Conservation (phyloP, 257 asterid genomes). For the Voacanga thouarsii region DNA sequence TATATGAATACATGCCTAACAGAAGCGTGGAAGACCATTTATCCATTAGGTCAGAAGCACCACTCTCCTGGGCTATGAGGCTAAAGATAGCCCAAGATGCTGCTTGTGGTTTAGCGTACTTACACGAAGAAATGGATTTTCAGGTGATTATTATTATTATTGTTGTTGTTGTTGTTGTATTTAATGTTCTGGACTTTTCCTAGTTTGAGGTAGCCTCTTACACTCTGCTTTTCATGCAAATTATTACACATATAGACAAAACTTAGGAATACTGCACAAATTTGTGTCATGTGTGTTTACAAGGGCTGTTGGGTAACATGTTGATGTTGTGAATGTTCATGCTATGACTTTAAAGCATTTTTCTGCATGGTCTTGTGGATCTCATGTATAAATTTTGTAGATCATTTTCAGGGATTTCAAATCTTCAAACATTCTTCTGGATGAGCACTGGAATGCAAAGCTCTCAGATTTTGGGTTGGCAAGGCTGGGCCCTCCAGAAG, state of each 20-base stretch:
- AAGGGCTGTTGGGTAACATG: not conserved
- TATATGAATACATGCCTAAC: slow-evolving; percentile 88
- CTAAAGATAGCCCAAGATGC: slow-evolving; percentile 86
- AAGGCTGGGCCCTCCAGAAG: slow-evolving; percentile 51
- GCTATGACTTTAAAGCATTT: slow-evolving; percentile 1
- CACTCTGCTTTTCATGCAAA: not conserved
- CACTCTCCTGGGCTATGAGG: slow-evolving; percentile 90
- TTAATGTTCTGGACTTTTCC: not conserved
- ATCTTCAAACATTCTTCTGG: slow-evolving; percentile 49
- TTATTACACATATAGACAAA: not conserved
- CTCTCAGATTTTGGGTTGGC: slow-evolving; percentile 54
- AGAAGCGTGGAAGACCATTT: slow-evolving; percentile 90
- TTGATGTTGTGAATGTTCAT: not conserved
- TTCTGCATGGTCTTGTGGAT: not conserved
- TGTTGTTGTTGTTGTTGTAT: too few relatives aligned
- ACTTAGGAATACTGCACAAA: not conserved
- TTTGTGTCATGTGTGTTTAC: not conserved
- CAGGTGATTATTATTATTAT: slow-evolving; percentile 49
- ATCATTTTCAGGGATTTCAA: slow-evolving; percentile 50
- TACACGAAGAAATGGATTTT: slow-evolving; percentile 96
- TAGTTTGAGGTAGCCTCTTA: not conserved
- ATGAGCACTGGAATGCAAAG: slow-evolving; percentile 48
- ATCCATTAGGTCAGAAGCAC: slow-evolving; percentile 43
- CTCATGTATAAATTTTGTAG: slow-evolving; percentile 21
- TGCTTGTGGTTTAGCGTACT: slow-evolving; percentile 82